These are phyloP conservation scores for Cadophora sp. DNA, from an alignment of 2,329 filamentous ascomycete genomes.

Conservation along the genomic window DNA sequence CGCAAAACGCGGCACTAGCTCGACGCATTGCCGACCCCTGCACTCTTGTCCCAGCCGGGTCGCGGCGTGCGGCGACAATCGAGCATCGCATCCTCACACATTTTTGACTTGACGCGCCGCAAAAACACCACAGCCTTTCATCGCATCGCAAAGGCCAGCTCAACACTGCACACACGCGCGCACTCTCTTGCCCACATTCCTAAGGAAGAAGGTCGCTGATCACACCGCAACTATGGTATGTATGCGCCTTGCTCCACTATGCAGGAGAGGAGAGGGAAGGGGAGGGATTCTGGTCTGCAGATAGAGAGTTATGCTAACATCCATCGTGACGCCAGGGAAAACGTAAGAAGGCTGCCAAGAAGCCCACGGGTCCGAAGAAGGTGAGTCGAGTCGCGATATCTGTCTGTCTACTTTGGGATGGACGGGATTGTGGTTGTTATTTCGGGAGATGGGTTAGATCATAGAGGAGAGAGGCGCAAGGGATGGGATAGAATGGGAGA, in stretches of 20 bases:
- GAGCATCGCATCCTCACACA: neutral
- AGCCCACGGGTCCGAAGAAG: constrained; percentile 84
- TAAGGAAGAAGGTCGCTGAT: neutral
- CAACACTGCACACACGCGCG: too few relatives aligned
- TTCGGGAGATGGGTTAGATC: neutral
- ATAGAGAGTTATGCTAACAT: neutral
- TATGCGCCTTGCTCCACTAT: neutral
- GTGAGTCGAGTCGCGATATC: constrained; percentile 54
- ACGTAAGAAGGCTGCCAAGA: constrained; percentile 89
- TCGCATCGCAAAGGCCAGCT: too few relatives aligned
- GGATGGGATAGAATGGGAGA: too few relatives aligned
- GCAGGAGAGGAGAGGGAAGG: neutral
- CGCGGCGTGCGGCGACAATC: constrained; percentile 14
- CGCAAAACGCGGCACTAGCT: neutral
- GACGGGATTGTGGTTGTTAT: neutral
- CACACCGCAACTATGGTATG: constrained; percentile 21
- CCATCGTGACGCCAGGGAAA: constrained; percentile 71
- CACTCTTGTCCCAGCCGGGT: neutral
- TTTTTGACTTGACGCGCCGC: constrained; percentile 9
- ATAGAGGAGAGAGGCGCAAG: too few relatives aligned
- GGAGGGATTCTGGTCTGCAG: too few relatives aligned
- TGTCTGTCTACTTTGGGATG: too few relatives aligned
- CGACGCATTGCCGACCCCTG: constrained; percentile 1
- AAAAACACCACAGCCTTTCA: too few relatives aligned
- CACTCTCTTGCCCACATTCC: neutral